Conservation (phyloP, 2,329 filamentous ascomycete species). For the Chrysoporthe puriensis region DNA sequence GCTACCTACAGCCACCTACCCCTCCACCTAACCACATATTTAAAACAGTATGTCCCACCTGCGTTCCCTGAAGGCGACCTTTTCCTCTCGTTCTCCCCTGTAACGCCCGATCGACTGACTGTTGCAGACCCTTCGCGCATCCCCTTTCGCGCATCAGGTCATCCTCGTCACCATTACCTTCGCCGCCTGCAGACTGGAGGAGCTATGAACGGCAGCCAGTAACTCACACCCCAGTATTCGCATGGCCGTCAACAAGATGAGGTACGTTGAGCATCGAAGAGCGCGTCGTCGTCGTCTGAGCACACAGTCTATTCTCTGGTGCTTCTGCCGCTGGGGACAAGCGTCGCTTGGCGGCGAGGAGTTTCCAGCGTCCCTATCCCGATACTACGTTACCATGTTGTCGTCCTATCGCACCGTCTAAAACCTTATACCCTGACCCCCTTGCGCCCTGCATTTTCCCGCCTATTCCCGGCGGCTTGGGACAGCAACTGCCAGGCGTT, state of each 20-base stretch:
- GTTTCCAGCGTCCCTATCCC: neutral
- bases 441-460: constrained; percentile 1
- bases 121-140: neutral
- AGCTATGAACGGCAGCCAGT: neutral
- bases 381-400: neutral
- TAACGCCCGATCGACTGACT: constrained; percentile 1
- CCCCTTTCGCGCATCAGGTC: neutral
- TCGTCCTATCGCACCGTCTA: neutral
- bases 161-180: neutral
- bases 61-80: neutral
- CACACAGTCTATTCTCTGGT: neutral
- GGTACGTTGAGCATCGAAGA: constrained; percentile 9
- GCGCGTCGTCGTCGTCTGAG: no score
- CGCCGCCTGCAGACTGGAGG: neutral
- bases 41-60: constrained; percentile 1
- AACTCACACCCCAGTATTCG: neutral
- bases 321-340: neutral
- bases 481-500: neutral
- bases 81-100: neutral
- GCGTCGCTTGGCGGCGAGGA: neutral
- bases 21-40: neutral
- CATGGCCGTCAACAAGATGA: constrained; percentile 19
- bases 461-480: neutral
- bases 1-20: no score
- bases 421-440: neutral